Conservation (phyloP, 257 asterid species). For the Salvia splendens region DNA sequence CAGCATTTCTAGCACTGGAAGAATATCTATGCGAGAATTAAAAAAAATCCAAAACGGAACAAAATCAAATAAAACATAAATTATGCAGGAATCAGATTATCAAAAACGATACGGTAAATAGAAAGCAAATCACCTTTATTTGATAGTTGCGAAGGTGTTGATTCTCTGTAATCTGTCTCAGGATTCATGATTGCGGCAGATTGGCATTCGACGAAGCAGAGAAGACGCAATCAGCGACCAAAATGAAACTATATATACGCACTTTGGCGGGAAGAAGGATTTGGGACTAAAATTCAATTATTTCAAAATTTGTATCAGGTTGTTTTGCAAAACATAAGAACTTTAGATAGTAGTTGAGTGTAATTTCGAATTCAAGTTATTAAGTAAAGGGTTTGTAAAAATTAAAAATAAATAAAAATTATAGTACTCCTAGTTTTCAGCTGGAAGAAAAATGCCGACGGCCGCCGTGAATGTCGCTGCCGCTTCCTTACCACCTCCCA, state of each 20-base stretch:
- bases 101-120: neutral
- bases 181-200: constrained; percentile 37
- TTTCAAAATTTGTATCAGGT: constrained; percentile 1
- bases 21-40: neutral
- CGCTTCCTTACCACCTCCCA: constrained; percentile 39
- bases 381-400: too few relatives aligned
- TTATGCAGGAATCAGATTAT: neutral
- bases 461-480: constrained; percentile 36
- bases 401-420: too few relatives aligned
- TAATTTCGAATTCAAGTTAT: neutral
- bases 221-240: neutral
- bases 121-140: constrained; percentile 36
- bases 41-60: neutral
- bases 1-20: neutral
- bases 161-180: constrained; percentile 40
- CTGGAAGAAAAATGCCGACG: constrained; percentile 26
- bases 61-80: neutral
- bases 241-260: neutral
- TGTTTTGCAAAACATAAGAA: neutral
- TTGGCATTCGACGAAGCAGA: constrained; percentile 16
- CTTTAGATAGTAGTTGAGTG: neutral
- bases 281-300: neutral
- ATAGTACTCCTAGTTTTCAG: constrained; percentile 8
- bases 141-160: constrained; percentile 44
- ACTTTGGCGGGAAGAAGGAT: constrained; percentile 27